Base-by-base conservation (phyloP, 2,329 filamentous ascomycete genomes). In the Paramyrothecium sp. region DNA sequence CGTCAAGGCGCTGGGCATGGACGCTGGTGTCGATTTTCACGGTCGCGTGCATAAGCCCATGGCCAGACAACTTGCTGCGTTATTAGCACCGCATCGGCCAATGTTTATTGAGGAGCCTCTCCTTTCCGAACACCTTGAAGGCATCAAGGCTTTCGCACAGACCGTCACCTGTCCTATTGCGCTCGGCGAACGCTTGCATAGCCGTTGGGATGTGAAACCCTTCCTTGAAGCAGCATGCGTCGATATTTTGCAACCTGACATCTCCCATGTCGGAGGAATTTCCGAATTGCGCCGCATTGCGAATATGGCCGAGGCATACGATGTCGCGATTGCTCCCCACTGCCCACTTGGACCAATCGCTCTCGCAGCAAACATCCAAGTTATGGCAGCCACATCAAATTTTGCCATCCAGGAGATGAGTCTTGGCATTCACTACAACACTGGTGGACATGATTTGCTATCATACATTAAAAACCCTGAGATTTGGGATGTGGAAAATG, bases 401-500 rank as follows among this genome's bases (percentile, higher is more conserved):
- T 91, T 89, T 67, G 83, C 81, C 0, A 92, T 92, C 33, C 86
- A 90, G 66, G 89, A 92, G 71, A 92, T 92, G 90, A 88, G 86
- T 54, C 67, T 92, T 30, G 90, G 89, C 0, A 92, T 93, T 63
- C 90, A 93, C 69, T 93, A 92, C 67, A 93, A 93, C 63, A 82
- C 80, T 0, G 86, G 83, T 2, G 79, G 84, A 2, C 78, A 86
- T 63, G 88, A 91, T 67, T 74, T 90, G 55, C 82, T 82, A 13
- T 89, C 82, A 23, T 92, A 91, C 66, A 77, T 86, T 2, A 84
- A 82, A 65, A 83, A 91, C 63, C 79, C 84, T 0, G 80, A 82
- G 53, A 83, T 90, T 0, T 91, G 88, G 78, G 76, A 84, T 46
- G 83, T 91, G 7, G 78, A 81, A n/a, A 81, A 84, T 49, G 89